Conservation (phyloP, 176 grass and related monocot genomes). For the Aechmea fasciata region DNA sequence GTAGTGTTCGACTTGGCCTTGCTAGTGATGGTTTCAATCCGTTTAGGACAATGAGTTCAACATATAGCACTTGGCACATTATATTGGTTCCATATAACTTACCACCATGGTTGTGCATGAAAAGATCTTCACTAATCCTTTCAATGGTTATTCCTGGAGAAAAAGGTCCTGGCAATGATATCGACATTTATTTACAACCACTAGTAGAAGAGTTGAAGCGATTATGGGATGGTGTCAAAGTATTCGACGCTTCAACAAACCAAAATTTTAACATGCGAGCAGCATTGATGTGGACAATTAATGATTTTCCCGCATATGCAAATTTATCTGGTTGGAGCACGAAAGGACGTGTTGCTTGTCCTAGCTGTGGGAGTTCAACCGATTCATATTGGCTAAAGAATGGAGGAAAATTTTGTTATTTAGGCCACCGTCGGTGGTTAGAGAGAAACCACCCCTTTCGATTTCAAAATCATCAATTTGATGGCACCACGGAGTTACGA, state of each 20-base stretch:
- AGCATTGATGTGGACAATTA: constrained; percentile 5
- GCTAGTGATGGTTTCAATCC: neutral
- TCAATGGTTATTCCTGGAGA: constrained; percentile 6
- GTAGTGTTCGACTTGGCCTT: neutral
- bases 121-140: neutral
- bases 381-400: neutral
- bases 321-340: constrained; percentile 6
- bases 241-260: neutral
- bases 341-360: constrained; percentile 14
- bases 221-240: neutral
- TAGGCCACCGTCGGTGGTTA: constrained; percentile 12
- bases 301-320: constrained; percentile 6
- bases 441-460: neutral
- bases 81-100: constrained; percentile 18
- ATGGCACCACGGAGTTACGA: neutral
- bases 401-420: constrained; percentile 5
- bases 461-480: neutral
- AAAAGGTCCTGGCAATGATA: neutral
- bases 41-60: neutral
- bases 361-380: neutral
- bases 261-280: constrained; percentile 1
- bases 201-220: constrained; percentile 9
- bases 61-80: constrained; percentile 2
- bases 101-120: constrained; percentile 18
- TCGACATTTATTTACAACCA: constrained; percentile 24